Base-by-base conservation (phyloP, 495 filamentous ascomycete species). In the Penicillium lagena region DNA sequence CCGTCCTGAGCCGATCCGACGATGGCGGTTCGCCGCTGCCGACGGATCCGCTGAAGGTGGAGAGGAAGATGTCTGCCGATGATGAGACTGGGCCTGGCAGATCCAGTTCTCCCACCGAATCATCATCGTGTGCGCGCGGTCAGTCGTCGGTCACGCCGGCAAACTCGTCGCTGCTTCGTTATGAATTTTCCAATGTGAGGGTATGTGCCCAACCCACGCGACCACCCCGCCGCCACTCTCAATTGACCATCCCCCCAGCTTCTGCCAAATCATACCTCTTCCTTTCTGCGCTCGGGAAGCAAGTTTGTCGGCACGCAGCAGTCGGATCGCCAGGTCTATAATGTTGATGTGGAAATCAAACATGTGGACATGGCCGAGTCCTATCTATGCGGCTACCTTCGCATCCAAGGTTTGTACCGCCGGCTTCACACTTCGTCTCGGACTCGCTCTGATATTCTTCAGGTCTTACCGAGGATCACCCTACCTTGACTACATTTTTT, bases 321-420 rank as follows among this genome's bases (percentile, higher is more conserved):
- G 60, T 96, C 90, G 7, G 90, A 96, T 53, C 79, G 81, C 35
- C 89, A 94, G 52, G 76, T 83, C 6, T 99, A 99, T 63, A 87
- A 91, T 45, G 94, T 99, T 7, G 85, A 96, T 49, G 94, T 99
- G 35, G 90, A 96, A 59, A 87, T 99, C 55, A 96, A 96, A 64
- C 83, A 95, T 63, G 89, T 99, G 42, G 90, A 97, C 61, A 85
- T 97, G 79, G 73, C 80, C 31, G 89, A 97, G 61, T 97, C 94
- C 10, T 95, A 91, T 51, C 75, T 99, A 10, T 96, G 91, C 59
- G 94, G 94, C 29, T 97, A 95, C 65, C 78, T 99, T 42, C 85
- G 85, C 49, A 99, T 99, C 40, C 85, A 97, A 87, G 93, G 93
- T 91, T 52, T 40, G 78, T 72, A 22, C 22, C 22, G 22, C 4